These are phyloP conservation scores for Kluyveromyces dobzhanskii DNA, from an alignment of 805 yeast genomes.

Conservation along the genomic window DNA sequence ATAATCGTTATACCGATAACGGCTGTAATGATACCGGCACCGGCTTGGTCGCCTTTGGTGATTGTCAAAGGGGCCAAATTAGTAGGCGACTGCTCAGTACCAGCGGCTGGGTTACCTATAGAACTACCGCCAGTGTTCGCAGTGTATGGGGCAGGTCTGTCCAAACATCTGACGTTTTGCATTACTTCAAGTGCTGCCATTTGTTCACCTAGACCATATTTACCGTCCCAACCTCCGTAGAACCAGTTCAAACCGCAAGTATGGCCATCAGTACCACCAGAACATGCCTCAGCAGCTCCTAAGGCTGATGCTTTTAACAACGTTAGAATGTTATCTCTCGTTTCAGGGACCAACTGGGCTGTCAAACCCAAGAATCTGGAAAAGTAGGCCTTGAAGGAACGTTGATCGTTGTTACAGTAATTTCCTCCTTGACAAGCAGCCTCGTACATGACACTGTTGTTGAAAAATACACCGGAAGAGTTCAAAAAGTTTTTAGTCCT, in stretches of 20 bases:
- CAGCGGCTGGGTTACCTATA: constrained; percentile 46
- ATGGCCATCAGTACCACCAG: constrained; percentile 66
- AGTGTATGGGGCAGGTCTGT: constrained; percentile 47
- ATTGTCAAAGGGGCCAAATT: constrained; percentile 38
- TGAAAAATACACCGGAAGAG: constrained; percentile 39
- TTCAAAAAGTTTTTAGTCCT: constrained; percentile 39
- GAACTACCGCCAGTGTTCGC: constrained; percentile 46
- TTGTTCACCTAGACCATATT: constrained; percentile 73
- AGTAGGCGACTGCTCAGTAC: constrained; percentile 34
- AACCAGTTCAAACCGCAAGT: constrained; percentile 74
- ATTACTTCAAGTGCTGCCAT: constrained; percentile 64
- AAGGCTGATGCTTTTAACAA: constrained; percentile 43
- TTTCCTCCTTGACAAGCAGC: constrained; percentile 45
- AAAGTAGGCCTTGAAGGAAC: constrained; percentile 65
- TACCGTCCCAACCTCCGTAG: constrained; percentile 48
- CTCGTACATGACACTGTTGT: constrained; percentile 48
- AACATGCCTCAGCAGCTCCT: constrained; percentile 64
- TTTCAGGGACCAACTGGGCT: constrained; percentile 43
- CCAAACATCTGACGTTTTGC: constrained; percentile 37
- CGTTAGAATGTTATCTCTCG: constrained; percentile 35
- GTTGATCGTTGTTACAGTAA: constrained; percentile 65
- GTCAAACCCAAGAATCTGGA: constrained; percentile 57
- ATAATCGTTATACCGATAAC: constrained; percentile 50
- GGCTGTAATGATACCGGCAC: constrained; percentile 85
- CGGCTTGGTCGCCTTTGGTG: constrained; percentile 63